Conservation (phyloP, 23 red algal species). For the Gracilaria gracilis region DNA sequence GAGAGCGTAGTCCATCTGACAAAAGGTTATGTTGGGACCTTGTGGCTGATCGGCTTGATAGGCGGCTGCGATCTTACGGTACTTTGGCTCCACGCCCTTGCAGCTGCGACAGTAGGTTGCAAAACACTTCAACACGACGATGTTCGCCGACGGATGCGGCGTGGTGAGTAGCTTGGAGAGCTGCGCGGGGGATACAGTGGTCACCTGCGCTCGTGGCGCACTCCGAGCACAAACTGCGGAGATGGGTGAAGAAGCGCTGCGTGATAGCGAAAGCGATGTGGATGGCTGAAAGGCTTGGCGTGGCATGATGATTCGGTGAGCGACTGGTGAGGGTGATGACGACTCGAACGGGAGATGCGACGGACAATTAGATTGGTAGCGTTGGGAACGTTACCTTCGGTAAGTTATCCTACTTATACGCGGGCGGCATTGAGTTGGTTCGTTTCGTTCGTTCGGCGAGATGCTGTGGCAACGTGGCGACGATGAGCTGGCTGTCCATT, state of each 20-base stretch:
- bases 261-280: background rate
- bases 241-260: background rate
- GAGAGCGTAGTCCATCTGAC: constrained; percentile 52
- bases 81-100: constrained; percentile 55
- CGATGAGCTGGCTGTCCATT: background rate
- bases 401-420: too few species aligned
- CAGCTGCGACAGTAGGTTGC: constrained; percentile 48
- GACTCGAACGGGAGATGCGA: background rate
- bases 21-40: constrained; percentile 21
- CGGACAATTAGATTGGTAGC: too few species aligned
- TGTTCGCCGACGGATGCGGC: background rate
- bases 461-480: background rate
- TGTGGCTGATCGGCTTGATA: constrained; percentile 6
- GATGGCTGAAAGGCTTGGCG: background rate
- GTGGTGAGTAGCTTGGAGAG: constrained; percentile 19
- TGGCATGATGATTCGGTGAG: background rate
- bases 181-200: constrained; percentile 30
- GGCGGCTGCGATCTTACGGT: constrained; percentile 55
- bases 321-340: too few species aligned
- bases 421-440: too few species aligned
- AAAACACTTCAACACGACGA: constrained; percentile 53
- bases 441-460: too few species aligned
- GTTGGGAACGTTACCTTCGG: too few species aligned
- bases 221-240: background rate
- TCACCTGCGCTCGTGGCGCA: background rate